These are phyloP conservation scores for Collybia sordida DNA, from an alignment of 768 basidiomycete species.

Conservation along the genomic window DNA sequence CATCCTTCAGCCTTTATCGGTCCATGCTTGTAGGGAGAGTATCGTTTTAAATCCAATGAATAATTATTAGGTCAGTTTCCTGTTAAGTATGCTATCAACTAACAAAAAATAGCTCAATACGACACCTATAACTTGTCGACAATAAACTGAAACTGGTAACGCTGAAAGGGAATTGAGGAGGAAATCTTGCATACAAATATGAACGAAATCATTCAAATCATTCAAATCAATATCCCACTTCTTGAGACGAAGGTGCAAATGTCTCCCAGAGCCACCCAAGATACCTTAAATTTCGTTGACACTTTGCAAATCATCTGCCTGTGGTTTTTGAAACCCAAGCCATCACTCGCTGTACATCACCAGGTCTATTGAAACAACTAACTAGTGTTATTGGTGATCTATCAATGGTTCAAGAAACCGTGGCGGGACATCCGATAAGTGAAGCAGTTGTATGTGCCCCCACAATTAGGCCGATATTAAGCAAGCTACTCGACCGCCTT, in stretches of 20 bases:
- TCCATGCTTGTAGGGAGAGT: too few relatives aligned
- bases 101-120: too few relatives aligned
- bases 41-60: too few relatives aligned
- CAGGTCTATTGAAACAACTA: slow-evolving; percentile 10
- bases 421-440: slow-evolving; percentile 18
- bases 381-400: slow-evolving; percentile 17
- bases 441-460: slow-evolving; percentile 12
- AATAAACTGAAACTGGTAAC: too few relatives aligned
- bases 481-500: slow-evolving; percentile 14
- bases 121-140: too few relatives aligned
- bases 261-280: slow-evolving; percentile 20
- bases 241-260: slow-evolving; percentile 15
- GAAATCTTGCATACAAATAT: too few relatives aligned
- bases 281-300: slow-evolving; percentile 16
- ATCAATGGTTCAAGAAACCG: slow-evolving; percentile 16
- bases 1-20: too few relatives aligned
- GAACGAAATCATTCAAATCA: too few relatives aligned
- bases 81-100: too few relatives aligned
- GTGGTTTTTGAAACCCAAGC: background rate
- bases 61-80: too few relatives aligned
- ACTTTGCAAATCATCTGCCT: background rate
- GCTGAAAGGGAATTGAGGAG: too few relatives aligned
- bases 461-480: slow-evolving; percentile 1
- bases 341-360: background rate
- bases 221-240: too few relatives aligned